Evolutionary conservation across 768 basidiomycete species (phyloP).

Genomic region (Tylopilus plumbeoviolaceoides): DNA sequence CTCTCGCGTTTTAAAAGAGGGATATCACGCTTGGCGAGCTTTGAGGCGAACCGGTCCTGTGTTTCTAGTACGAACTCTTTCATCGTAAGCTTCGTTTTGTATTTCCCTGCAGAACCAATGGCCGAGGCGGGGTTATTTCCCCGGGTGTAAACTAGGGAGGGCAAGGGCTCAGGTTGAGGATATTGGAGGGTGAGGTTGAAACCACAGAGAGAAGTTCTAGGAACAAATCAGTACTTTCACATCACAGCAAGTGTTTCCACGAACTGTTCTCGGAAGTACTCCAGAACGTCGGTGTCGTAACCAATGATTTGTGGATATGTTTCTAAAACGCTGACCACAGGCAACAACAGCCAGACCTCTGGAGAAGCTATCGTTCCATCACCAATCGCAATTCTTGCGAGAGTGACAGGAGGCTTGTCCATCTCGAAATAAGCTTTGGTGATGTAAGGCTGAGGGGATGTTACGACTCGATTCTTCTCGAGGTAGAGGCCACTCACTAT

Average conservation of each 20-base stretch:
- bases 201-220: conserved; percentile 55
- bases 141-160: conserved; percentile 29
- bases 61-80: conserved; percentile 20
- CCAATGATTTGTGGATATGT: conserved; percentile 74
- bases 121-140: conserved; percentile 13
- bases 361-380: conserved; percentile 57
- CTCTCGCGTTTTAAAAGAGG: conserved; percentile 24
- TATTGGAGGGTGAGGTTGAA: conserved; percentile 68
- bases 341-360: conserved; percentile 52
- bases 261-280: conserved; percentile 67
- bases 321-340: conserved; percentile 58
- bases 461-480: neutral
- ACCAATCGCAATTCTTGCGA: conserved; percentile 69
- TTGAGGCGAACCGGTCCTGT: conserved; percentile 17
- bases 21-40: conserved; percentile 21
- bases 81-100: conserved; percentile 17
- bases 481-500: conserved; percentile 43
- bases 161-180: conserved; percentile 53
- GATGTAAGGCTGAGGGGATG: conserved; percentile 65
- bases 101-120: conserved; percentile 4
- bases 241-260: conserved; percentile 21
- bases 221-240: neutral
- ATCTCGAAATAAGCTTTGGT: conserved; percentile 63
- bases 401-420: conserved; percentile 58
- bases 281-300: conserved; percentile 56